phyloP scores from a whole-genome alignment of 352 stramenopile species.

The Phytophthora litchii region DNA sequence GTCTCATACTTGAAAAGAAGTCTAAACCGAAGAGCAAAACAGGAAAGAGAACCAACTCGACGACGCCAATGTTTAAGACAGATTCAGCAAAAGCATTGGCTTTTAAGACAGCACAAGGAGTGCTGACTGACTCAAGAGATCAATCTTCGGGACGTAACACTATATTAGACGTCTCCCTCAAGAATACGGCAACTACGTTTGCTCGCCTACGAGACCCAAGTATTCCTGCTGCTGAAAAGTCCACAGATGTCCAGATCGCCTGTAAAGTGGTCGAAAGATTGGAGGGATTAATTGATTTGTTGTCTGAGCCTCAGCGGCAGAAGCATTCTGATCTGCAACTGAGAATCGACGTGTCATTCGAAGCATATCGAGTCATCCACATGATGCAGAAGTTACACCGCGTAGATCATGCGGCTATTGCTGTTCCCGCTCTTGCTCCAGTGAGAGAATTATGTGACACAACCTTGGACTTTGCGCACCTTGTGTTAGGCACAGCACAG shows the following conservation, averaged over 20 bases:
- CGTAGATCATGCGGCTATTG: constrained; percentile 16
- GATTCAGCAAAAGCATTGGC: neutral
- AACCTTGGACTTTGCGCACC: constrained; percentile 11
- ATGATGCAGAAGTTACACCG: constrained; percentile 38
- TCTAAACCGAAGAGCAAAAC: neutral
- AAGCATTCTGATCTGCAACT: constrained; percentile 5
- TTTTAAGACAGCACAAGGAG: neutral
- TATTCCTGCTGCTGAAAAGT: constrained; percentile 9
- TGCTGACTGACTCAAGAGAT: too few relatives aligned
- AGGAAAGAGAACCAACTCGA: neutral
- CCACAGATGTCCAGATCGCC: constrained; percentile 2
- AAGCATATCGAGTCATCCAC: constrained; percentile 23
- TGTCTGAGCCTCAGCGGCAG: constrained; percentile 7
- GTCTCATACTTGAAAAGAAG: neutral
- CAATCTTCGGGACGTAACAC: neutral
- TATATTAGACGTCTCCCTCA: constrained; percentile 3
- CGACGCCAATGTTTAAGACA: neutral
- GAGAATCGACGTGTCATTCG: constrained; percentile 1
- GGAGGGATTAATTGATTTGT: neutral
- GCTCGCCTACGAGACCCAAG: constrained; percentile 17
- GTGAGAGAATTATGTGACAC: constrained; percentile 22
- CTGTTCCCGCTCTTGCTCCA: constrained; percentile 6
- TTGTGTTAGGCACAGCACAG: constrained; percentile 21
- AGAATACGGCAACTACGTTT: constrained; percentile 11
- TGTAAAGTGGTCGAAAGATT: constrained; percentile 17